Evolutionary conservation across 1,284 basidiomycete species (phyloP).

Genomic region (Coriolopsis trogii): DNA sequence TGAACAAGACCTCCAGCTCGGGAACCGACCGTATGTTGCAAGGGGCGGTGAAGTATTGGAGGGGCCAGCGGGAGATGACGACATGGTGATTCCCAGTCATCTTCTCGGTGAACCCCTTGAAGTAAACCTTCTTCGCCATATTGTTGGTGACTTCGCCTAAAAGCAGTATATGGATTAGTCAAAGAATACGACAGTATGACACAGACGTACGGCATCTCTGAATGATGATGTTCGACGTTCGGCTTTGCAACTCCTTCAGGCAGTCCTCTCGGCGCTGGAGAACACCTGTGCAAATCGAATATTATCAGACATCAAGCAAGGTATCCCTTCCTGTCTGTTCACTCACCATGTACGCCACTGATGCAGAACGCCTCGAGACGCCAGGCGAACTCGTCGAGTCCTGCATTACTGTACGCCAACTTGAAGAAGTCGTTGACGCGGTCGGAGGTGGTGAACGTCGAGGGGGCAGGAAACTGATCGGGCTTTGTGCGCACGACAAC

Average conservation of each 20-base stretch:
- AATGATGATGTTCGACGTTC: neutral
- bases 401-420: neutral
- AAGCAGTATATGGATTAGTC: neutral
- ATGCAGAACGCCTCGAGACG: constrained; percentile 2
- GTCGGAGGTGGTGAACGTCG: constrained; percentile 7
- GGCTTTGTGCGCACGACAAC: constrained; percentile 4
- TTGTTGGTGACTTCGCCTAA: constrained; percentile 3
- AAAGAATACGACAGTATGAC: no score
- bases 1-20: constrained; percentile 13
- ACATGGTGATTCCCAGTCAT: constrained; percentile 23
- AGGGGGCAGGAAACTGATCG: constrained; percentile 11
- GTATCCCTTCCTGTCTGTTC: neutral
- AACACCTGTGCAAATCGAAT: neutral
- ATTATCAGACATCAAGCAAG: no score
- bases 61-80: constrained; percentile 25
- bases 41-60: constrained; percentile 21
- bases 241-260: neutral
- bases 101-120: constrained; percentile 16
- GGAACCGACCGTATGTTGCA: constrained; percentile 10
- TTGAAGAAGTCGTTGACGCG: constrained; percentile 16
- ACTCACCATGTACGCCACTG: neutral
- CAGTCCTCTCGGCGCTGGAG: neutral
- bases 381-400: neutral
- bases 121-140: constrained; percentile 11
- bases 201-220: neutral